A percentile compares a stretch with the other conserved stretches of the same genome.
Conservation (phyloP, 1,284 basidiomycete genomes). For the Ganoderma sp. region DNA sequence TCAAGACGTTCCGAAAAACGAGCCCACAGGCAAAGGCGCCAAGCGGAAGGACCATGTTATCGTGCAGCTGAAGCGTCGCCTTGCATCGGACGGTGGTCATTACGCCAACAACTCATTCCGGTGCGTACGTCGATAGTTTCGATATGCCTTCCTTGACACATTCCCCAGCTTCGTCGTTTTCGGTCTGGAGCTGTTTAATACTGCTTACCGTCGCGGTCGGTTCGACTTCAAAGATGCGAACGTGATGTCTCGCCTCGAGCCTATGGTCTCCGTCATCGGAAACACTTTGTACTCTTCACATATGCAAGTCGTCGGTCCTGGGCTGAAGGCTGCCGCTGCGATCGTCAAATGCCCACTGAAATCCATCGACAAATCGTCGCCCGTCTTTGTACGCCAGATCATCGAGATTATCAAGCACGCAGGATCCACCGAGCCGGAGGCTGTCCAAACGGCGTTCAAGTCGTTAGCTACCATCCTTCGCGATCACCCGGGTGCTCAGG, state of each 20-base stretch:
- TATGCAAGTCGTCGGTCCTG: conserved; percentile 79
- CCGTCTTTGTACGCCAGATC: conserved; percentile 87
- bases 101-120: conserved; percentile 86
- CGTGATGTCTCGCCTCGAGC: conserved; percentile 81
- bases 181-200: conserved; percentile 91
- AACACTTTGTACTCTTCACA: conserved; percentile 92
- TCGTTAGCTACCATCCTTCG: conserved; percentile 87
- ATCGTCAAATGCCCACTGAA: conserved; percentile 88
- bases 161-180: conserved; percentile 84
- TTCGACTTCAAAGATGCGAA: conserved; percentile 84
- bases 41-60: conserved; percentile 64
- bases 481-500: conserved; percentile 78
- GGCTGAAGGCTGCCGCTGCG: conserved; percentile 82
- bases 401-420: conserved; percentile 85
- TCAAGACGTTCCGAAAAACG: conserved; percentile 55
- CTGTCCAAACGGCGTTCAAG: conserved; percentile 89
- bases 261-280: conserved; percentile 88
- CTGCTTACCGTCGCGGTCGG: conserved; percentile 83
- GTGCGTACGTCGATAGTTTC: conserved; percentile 43
- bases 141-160: conserved; percentile 5
- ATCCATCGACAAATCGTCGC: conserved; percentile 78
- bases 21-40: conserved; percentile 43
- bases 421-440: conserved; percentile 89
- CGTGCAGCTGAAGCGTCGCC: conserved; percentile 80
- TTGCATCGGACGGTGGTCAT: conserved; percentile 64